Percentiles rank a stretch among this genome's conserved stretches.
These are phyloP conservation scores for Didymella pomorum DNA, from an alignment of 2,329 filamentous ascomycete species.

Conservation along the genomic window DNA sequence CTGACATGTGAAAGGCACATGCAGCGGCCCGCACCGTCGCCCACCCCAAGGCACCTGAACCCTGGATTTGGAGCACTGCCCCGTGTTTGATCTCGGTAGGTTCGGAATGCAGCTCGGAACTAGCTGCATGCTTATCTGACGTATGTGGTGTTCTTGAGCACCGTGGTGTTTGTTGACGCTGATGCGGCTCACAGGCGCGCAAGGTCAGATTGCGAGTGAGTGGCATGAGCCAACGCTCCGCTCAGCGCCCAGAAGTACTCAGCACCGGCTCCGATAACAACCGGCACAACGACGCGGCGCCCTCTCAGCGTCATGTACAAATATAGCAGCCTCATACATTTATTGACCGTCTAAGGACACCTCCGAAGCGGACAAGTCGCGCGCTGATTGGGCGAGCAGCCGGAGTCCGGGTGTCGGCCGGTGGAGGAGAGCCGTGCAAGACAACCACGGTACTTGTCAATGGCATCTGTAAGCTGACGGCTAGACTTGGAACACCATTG, in stretches of 20 bases:
- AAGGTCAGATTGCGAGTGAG: not conserved
- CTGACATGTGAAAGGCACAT: slow-evolving; percentile 31
- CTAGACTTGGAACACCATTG: slow-evolving; percentile 4
- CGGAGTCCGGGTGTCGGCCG: slow-evolving; percentile 15
- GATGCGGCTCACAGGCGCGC: not conserved
- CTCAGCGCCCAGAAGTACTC: not conserved
- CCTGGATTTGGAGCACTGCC: slow-evolving; percentile 26
- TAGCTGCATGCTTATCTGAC: slow-evolving; percentile 12
- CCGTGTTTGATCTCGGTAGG: slow-evolving; percentile 14
- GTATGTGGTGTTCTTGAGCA: slow-evolving; percentile 10
- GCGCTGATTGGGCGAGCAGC: slow-evolving; percentile 17
- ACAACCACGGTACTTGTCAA: not conserved
- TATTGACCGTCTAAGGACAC: slow-evolving; percentile 1
- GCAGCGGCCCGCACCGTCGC: slow-evolving; percentile 31
- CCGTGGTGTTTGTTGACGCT: slow-evolving; percentile 2
- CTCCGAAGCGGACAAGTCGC: slow-evolving; percentile 14
- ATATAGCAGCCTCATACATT: slow-evolving; percentile 4
- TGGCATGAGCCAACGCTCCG: not conserved
- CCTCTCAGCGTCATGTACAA: slow-evolving; percentile 13
- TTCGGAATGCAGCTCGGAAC: slow-evolving; percentile 22
- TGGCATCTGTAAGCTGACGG: slow-evolving; percentile 11
- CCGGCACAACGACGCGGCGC: not conserved
- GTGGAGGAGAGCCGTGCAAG: slow-evolving; percentile 19
- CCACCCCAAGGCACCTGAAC: slow-evolving; percentile 4
- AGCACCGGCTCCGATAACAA: not conserved